These are phyloP conservation scores for Trametes polyzona DNA, from an alignment of 1,284 basidiomycete genomes.

Conservation along the genomic window DNA sequence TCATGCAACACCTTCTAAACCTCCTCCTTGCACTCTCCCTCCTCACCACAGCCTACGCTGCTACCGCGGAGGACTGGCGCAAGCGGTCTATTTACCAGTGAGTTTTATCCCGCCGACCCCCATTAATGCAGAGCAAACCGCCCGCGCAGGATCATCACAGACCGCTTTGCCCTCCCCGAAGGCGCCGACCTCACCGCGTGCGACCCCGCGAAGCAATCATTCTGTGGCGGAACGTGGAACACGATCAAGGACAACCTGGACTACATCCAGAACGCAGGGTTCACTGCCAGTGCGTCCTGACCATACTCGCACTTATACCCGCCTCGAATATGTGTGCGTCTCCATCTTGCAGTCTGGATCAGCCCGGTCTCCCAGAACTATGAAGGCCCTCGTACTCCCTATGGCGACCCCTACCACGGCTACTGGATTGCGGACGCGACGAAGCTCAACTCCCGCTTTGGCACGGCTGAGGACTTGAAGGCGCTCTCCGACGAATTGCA, in stretches of 20 bases:
- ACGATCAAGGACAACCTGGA: conserved; percentile 77
- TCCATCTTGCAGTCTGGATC: conserved; percentile 54
- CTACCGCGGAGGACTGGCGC: conserved; percentile 45
- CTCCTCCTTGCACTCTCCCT: conserved; percentile 30
- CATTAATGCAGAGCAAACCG: neutral
- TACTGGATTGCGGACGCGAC: conserved; percentile 71
- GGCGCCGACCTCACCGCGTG: conserved; percentile 60
- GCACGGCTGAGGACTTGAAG: conserved; percentile 72
- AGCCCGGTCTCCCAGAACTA: conserved; percentile 75
- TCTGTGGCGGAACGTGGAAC: conserved; percentile 83
- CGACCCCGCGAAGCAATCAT: conserved; percentile 56
- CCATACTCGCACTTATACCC: conserved; percentile 7
- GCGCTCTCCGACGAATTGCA: conserved; percentile 70
- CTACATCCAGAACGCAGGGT: conserved; percentile 79
- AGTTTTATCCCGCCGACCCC: conserved; percentile 24
- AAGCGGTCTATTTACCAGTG: conserved; percentile 48
- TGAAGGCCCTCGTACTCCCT: conserved; percentile 65
- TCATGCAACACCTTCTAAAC: conserved; percentile 23
- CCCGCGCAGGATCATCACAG: conserved; percentile 63
- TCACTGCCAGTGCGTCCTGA: conserved; percentile 67
- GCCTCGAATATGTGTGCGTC: neutral
- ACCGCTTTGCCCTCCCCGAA: conserved; percentile 70
- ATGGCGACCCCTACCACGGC: conserved; percentile 74
- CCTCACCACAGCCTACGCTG: conserved; percentile 34
- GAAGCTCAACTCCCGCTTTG: conserved; percentile 72